Base-by-base conservation (phyloP, 2,329 filamentous ascomycete genomes). In the Aspergillus sergii region DNA sequence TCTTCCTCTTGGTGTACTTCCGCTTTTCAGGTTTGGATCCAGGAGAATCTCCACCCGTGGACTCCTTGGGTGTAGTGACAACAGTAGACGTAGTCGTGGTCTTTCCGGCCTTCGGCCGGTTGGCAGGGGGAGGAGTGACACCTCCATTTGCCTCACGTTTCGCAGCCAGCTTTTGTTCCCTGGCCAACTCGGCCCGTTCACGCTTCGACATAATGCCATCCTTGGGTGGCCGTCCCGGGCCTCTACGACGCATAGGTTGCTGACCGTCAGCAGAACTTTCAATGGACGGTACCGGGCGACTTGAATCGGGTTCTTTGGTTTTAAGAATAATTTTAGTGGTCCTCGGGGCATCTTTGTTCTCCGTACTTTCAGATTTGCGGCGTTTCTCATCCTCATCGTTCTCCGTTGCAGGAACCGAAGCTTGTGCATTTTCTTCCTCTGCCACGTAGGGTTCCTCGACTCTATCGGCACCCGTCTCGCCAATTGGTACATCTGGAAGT, bases 201-300 rank as follows among this genome's bases (percentile, higher is more conserved):
- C 88, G 83, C 71, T 89, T 89, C 5, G 87, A 89, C 82, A 89
- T 87, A 71, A 89, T 83, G 23, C 88, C 88, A 71, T 89, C 87
- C 77, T 89, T 89, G 11, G 88, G 88, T 50, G 88, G 88, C 57
- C 88, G 81, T 58, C 88, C 88, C 59, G 88, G 88, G 51, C 88
- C 88, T 54, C 81, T 76, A 54, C 78, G 78, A 54, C 76, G 75
- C 6, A 69, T 68, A 11, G 82, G 79, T 58, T 78, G 78, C 32
- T 77, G 75, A 43, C 74, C 68, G 78, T 78, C 66, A 75, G 78
- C 65, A 71, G 72, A 26, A 71, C 65, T 65, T 66, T 79, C 76
- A 9, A 77, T 69, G 1, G 75, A 76, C 19, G 69, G 66, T 50
- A 72, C 57, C 50, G 73, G 60, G 58, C 73, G 70, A 26, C 70